Evolutionary conservation across 2,329 filamentous ascomycete genomes (phyloP).

Genomic region (Stagonosporopsis vannaccii): DNA sequence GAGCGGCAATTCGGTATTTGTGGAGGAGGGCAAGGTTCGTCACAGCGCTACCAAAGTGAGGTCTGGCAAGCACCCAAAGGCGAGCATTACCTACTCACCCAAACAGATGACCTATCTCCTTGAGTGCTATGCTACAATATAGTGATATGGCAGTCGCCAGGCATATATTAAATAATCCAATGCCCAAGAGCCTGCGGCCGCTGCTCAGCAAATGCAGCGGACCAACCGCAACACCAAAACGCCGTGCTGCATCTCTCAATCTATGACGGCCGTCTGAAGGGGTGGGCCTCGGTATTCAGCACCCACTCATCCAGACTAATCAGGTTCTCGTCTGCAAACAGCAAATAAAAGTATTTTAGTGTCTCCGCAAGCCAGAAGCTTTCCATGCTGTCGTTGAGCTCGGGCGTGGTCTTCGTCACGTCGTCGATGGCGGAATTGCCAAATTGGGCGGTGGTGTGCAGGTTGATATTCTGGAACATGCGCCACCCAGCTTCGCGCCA

Average conservation of each 20-base stretch:
- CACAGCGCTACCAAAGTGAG: no score
- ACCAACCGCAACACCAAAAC: background rate
- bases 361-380: constrained; percentile 77
- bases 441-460: constrained; percentile 66
- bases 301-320: constrained; percentile 72
- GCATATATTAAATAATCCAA: background rate
- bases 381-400: constrained; percentile 70
- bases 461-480: constrained; percentile 73
- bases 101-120: background rate
- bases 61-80: background rate
- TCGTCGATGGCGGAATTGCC: constrained; percentile 73
- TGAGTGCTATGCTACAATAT: constrained; percentile 3
- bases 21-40: background rate
- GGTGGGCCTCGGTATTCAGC: constrained; percentile 59
- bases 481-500: constrained; percentile 75
- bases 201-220: background rate
- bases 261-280: constrained; percentile 44
- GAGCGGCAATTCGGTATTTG: background rate
- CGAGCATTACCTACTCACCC: background rate
- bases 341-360: constrained; percentile 71
- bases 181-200: background rate
- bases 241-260: background rate
- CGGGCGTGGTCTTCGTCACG: constrained; percentile 61
- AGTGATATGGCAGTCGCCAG: background rate
- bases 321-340: constrained; percentile 66